phyloP scores from a whole-genome alignment of 228 moss, liverwort and hornwort genomes.

The Sphagnum magellanicum region DNA sequence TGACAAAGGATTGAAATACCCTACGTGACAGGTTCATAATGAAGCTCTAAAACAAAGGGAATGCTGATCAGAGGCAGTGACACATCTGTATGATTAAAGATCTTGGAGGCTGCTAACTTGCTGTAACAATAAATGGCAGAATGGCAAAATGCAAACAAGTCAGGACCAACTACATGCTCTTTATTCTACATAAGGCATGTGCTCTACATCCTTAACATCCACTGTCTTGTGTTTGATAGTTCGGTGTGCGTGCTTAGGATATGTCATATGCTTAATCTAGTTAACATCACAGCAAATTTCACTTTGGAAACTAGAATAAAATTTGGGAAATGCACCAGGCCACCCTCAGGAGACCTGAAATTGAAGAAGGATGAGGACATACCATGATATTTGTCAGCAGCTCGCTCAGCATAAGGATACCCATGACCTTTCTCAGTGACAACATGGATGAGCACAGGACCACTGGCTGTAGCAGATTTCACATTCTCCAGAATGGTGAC shows the following conservation, averaged over 20 bases:
- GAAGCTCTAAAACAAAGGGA: too few species aligned
- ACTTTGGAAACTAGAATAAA: neutral
- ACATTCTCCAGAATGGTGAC: slow-evolving; percentile 32
- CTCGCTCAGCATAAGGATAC: slow-evolving; percentile 33
- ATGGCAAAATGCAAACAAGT: too few species aligned
- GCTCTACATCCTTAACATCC: neutral
- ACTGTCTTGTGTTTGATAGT: neutral
- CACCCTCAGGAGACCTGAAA: neutral
- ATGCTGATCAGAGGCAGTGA: too few species aligned
- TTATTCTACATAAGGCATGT: neutral
- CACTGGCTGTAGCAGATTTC: slow-evolving; percentile 12
- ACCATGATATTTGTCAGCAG: slow-evolving; percentile 51
- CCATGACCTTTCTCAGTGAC: slow-evolving; percentile 45
- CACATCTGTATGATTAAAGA: too few species aligned
- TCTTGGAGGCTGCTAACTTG: too few species aligned
- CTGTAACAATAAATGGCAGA: too few species aligned
- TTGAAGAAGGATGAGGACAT: neutral
- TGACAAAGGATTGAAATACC: too few species aligned
- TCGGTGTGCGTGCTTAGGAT: neutral
- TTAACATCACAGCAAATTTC: neutral
- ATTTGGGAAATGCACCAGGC: neutral
- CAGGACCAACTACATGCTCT: too few species aligned
- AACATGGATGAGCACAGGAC: slow-evolving; percentile 44
- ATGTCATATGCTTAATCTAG: neutral
- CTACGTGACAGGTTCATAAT: too few species aligned